These are phyloP conservation scores for Gossypium aridum DNA, from an alignment of 441 rosid species.

Conservation along the genomic window DNA sequence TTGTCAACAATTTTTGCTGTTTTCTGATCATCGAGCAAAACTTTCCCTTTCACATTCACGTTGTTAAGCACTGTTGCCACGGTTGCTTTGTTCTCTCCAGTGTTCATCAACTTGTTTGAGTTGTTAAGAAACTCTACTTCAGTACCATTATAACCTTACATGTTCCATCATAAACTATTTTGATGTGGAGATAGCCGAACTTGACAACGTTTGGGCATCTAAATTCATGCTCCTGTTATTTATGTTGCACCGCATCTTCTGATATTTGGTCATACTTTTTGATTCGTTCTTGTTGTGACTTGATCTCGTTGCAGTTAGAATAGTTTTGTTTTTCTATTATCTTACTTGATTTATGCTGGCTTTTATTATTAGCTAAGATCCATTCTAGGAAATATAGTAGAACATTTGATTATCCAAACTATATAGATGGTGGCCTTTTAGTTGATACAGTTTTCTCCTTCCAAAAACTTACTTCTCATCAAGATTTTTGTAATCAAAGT, in stretches of 20 bases:
- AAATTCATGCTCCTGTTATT: background rate
- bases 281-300: constrained; percentile 1
- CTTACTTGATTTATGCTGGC: constrained; percentile 6
- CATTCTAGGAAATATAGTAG: background rate
- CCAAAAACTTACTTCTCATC: background rate
- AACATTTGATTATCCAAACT: constrained; percentile 11
- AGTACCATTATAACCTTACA: background rate
- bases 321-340: constrained; percentile 8
- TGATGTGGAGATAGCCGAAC: background rate
- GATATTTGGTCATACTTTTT: background rate
- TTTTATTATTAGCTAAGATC: background rate
- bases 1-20: background rate
- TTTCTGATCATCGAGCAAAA: background rate
- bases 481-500: background rate
- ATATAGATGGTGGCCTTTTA: background rate
- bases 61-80: constrained; percentile 2
- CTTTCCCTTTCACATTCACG: background rate
- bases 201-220: background rate
- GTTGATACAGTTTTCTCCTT: background rate
- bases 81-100: background rate
- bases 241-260: background rate
- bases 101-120: constrained; percentile 1
- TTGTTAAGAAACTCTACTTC: constrained; percentile 4
- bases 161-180: background rate
- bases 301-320: background rate